phyloP scores from a whole-genome alignment of 2,329 filamentous ascomycete species.

The Diaporthe capsici region DNA sequence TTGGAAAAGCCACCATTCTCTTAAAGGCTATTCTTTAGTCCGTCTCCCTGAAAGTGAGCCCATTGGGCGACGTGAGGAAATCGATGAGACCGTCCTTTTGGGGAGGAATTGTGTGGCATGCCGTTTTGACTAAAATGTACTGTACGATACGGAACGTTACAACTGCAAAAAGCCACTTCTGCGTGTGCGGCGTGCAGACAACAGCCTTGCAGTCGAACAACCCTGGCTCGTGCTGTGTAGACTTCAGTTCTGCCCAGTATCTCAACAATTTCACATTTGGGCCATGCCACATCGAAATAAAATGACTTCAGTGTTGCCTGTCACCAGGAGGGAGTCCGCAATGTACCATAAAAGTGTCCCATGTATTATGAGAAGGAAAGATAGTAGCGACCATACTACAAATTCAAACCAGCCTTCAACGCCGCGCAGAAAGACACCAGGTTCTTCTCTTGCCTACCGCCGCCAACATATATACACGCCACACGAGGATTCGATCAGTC shows the following conservation, averaged over 20 bases:
- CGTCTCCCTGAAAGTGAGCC: too few species aligned
- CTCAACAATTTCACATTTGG: background rate
- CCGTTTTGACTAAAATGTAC: too few species aligned
- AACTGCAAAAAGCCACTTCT: accelerated
- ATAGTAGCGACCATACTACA: background rate
- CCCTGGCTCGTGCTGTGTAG: background rate
- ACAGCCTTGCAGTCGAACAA: too few species aligned
- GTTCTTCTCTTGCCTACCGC: background rate
- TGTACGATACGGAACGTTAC: background rate
- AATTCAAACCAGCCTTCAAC: background rate
- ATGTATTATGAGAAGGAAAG: background rate
- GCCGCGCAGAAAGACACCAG: slow-evolving; percentile 3
- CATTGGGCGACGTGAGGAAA: too few species aligned
- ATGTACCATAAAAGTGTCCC: background rate
- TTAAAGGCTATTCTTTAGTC: too few species aligned
- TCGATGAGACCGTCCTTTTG: too few species aligned
- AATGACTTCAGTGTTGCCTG: background rate
- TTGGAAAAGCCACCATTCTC: too few species aligned
- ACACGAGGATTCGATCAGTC: too few species aligned
- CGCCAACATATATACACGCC: background rate
- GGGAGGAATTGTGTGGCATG: too few species aligned
- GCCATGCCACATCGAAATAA: too few species aligned
- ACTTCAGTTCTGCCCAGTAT: background rate
- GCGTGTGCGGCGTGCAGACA: background rate
- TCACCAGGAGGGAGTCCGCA: background rate